Percentiles rank a stretch among this genome's conserved stretches.
phyloP scores from a whole-genome alignment of 163 green algal genomes.

The Scenedesmus sp. region DNA sequence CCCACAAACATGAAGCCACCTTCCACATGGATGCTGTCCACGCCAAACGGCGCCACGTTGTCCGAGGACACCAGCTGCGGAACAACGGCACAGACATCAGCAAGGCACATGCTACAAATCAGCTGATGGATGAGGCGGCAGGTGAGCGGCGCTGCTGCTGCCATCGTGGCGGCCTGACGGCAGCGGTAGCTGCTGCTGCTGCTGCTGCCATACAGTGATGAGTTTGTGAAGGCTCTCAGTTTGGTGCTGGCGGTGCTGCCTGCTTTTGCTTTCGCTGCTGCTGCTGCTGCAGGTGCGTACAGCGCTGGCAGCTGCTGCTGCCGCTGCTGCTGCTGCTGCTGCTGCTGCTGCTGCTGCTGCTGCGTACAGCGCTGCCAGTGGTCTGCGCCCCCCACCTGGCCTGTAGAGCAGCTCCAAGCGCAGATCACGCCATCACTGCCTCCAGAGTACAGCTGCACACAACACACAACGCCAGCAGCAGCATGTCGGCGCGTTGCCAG shows the following conservation, averaged over 20 bases:
- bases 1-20: constrained; percentile 53
- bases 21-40: constrained; percentile 50
- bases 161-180: too few relatives aligned
- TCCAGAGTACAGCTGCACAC: constrained; percentile 51
- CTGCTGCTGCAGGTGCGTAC: neutral
- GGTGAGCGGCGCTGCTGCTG: too few relatives aligned
- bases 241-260: too few relatives aligned
- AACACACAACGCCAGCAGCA: neutral
- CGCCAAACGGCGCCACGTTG: constrained; percentile 36
- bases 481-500: too few relatives aligned
- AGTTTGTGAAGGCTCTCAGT: too few relatives aligned
- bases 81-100: neutral
- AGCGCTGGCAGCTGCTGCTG: neutral
- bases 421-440: constrained; percentile 48
- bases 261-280: neutral
- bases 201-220: too few relatives aligned
- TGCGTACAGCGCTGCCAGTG: neutral
- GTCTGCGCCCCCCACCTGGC: constrained; percentile 14
- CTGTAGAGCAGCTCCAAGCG: constrained; percentile 49
- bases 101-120: neutral
- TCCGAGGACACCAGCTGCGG: constrained; percentile 42
- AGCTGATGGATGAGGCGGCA: neutral
- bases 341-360: neutral
- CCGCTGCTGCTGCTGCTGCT: neutral
- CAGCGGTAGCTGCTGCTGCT: too few relatives aligned